These are phyloP conservation scores for Bimuria novae-zelandiae DNA, from an alignment of 2,329 filamentous ascomycete species.

Conservation along the genomic window DNA sequence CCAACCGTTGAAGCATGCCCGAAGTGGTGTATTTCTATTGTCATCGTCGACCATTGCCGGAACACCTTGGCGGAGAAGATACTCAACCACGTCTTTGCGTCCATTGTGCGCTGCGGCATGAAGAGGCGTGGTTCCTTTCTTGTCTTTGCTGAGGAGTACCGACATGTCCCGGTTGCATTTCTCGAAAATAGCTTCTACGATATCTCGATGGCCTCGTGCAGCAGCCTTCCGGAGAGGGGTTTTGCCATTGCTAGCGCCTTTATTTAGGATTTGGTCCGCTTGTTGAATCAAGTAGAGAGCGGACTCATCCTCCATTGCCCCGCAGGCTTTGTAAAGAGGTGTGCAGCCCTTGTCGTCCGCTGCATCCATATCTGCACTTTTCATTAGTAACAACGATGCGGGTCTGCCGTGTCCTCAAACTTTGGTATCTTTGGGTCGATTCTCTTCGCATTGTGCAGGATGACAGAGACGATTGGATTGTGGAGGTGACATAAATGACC, in stretches of 20 bases:
- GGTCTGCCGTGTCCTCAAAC: too few species aligned
- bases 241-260: background rate
- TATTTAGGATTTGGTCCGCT: background rate
- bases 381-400: too few species aligned
- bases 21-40: background rate
- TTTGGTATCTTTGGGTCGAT: too few species aligned
- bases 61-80: background rate
- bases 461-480: too few species aligned
- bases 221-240: conserved; percentile 2
- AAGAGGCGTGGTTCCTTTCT: background rate
- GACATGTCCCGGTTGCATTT: background rate
- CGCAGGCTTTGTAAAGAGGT: conserved; percentile 1
- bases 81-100: conserved; percentile 2
- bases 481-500: too few species aligned
- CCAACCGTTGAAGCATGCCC: conserved; percentile 3
- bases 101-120: background rate
- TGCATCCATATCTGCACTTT: background rate
- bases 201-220: background rate
- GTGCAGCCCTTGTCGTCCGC: conserved; percentile 1
- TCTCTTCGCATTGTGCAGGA: too few species aligned
- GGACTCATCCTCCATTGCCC: background rate
- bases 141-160: background rate
- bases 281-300: background rate
- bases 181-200: conserved; percentile 1
- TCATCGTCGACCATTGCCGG: background rate